These are phyloP conservation scores for Chaetomium sp. DNA, from an alignment of 2,329 filamentous ascomycete species.

Conservation along the genomic window DNA sequence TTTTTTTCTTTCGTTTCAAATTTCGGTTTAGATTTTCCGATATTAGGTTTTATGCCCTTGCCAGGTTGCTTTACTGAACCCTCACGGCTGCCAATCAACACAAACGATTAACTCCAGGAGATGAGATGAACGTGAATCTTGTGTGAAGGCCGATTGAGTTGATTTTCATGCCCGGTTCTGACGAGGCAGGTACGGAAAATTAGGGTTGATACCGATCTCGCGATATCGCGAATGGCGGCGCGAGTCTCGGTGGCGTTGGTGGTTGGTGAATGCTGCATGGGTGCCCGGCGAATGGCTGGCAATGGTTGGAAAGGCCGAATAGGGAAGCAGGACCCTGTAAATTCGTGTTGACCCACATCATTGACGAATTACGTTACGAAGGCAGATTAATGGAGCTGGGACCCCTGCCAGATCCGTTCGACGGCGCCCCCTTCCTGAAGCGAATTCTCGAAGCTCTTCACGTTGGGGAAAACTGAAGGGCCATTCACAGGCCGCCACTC, in stretches of 20 bases:
- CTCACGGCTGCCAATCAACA: not conserved
- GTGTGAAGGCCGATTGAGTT: not conserved
- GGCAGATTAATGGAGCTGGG: conserved; percentile 22
- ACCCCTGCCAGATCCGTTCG: conserved; percentile 15
- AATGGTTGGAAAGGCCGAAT: not conserved
- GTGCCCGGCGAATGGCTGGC: not conserved
- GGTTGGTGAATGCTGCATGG: too few species aligned
- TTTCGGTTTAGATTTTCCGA: not conserved
- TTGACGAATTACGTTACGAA: conserved; percentile 19
- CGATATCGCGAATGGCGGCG: not conserved
- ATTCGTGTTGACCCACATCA: conserved; percentile 12
- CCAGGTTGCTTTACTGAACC: not conserved
- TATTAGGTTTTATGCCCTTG: not conserved
- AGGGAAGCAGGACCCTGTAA: conserved; percentile 14
- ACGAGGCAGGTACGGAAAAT: not conserved
- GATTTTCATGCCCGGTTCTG: not conserved
- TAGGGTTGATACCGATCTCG: not conserved
- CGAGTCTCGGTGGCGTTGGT: conserved; percentile 1
- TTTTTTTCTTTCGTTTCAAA: not conserved
- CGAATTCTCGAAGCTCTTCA: conserved; percentile 26
- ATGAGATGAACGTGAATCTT: not conserved
- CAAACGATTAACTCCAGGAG: not conserved
- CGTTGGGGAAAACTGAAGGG: conserved; percentile 8
- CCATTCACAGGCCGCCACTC: conserved; percentile 20
- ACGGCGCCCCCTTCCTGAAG: conserved; percentile 15